Conservation (phyloP, 1,284 basidiomycete genomes). For the Stygiomarasmius scandens region DNA sequence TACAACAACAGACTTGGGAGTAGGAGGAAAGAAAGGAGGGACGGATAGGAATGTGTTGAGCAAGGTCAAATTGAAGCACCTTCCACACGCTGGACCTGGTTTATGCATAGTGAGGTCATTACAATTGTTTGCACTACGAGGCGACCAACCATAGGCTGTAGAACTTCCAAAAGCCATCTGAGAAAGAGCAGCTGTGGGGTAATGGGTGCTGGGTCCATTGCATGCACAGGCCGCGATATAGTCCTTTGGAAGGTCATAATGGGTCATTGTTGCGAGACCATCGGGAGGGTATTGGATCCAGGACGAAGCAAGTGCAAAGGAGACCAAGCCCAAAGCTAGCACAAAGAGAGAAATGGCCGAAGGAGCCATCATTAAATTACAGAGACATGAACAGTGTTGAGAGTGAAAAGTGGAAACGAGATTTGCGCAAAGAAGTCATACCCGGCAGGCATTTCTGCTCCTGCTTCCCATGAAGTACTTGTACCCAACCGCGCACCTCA, state of each 20-base stretch:
- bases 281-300: constrained; percentile 65
- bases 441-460: neutral
- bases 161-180: constrained; percentile 78
- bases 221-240: constrained; percentile 65
- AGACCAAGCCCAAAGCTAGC: constrained; percentile 14
- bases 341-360: constrained; percentile 14
- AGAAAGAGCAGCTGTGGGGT: constrained; percentile 75
- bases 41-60: constrained; percentile 63
- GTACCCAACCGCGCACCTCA: constrained; percentile 62
- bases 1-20: constrained; percentile 64
- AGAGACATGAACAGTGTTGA: too few relatives aligned
- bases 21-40: constrained; percentile 70
- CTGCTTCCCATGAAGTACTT: constrained; percentile 51
- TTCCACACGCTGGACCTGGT: constrained; percentile 63
- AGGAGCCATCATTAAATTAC: too few relatives aligned
- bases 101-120: neutral
- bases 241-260: constrained; percentile 60
- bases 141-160: constrained; percentile 57
- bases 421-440: neutral
- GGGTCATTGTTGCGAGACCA: constrained; percentile 64
- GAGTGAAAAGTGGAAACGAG: too few relatives aligned
- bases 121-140: neutral
- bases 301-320: constrained; percentile 12
- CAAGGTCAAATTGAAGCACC: constrained; percentile 76
- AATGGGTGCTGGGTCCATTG: constrained; percentile 66